Percentiles rank a stretch among this genome's conserved stretches.
Conservation (phyloP, 208 protist species). For the Acanthamoeba royreba region DNA sequence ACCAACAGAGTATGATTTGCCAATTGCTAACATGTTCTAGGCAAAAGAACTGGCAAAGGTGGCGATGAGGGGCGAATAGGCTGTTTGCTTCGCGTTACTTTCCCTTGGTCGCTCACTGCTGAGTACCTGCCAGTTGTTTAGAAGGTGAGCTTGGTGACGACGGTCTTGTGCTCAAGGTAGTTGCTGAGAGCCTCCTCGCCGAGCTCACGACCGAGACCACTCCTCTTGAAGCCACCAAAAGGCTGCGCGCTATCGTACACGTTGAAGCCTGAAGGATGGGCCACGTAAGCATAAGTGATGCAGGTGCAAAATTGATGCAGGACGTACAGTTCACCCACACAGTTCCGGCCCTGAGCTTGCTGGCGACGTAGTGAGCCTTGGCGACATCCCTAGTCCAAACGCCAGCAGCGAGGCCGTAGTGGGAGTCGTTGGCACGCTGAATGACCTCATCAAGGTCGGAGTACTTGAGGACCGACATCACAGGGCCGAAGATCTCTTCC, state of each 20-base stretch:
- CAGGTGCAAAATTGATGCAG: background rate
- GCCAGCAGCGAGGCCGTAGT: slow-evolving; percentile 86
- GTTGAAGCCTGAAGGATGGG: slow-evolving; percentile 75
- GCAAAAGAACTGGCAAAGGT: too few species aligned
- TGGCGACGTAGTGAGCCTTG: slow-evolving; percentile 71
- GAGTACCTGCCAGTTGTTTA: too few species aligned
- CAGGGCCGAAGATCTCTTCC: slow-evolving; percentile 90
- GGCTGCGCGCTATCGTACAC: slow-evolving; percentile 78
- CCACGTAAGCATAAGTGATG: background rate
- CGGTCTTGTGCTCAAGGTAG: slow-evolving; percentile 83
- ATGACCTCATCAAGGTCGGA: slow-evolving; percentile 82
- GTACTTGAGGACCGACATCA: slow-evolving; percentile 86
- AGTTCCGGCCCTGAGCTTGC: slow-evolving; percentile 80
- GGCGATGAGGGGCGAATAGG: too few species aligned
- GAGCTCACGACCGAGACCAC: slow-evolving; percentile 85
- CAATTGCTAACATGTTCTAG: too few species aligned
- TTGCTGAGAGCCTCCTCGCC: slow-evolving; percentile 77
- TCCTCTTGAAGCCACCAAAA: slow-evolving; percentile 89
- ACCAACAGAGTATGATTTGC: too few species aligned
- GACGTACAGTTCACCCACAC: slow-evolving; percentile 84
- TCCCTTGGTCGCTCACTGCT: too few species aligned
- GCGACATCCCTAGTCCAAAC: slow-evolving; percentile 82
- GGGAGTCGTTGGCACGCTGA: slow-evolving; percentile 80
- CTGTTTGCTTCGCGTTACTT: too few species aligned
- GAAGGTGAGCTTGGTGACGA: slow-evolving; percentile 59